Conservation (phyloP, 345 rosid genomes). For the Syzygium jambos region DNA sequence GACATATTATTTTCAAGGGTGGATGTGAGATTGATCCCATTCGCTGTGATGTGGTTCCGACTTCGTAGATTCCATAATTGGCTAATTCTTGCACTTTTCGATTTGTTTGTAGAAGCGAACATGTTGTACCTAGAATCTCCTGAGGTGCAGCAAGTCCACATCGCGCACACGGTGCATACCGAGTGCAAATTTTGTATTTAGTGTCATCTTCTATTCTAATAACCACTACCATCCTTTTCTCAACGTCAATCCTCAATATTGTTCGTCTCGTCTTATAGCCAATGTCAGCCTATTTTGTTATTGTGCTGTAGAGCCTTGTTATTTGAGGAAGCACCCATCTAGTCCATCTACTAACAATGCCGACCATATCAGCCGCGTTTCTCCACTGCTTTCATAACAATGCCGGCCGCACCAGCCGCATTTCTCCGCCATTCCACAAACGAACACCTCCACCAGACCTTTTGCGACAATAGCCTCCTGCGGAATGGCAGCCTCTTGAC, state of each 20-base stretch:
- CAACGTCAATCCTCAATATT: background rate
- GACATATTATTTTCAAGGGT: background rate
- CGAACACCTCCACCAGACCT: background rate
- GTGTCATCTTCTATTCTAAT: background rate
- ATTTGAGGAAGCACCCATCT: background rate
- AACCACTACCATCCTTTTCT: background rate
- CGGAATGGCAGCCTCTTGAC: background rate
- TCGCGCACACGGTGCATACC: background rate
- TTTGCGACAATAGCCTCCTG: background rate
- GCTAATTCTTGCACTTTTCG: background rate
- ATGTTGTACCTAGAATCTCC: constrained; percentile 33
- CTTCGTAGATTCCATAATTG: background rate
- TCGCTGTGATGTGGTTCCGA: too few species aligned
- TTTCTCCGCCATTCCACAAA: background rate
- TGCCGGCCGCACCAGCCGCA: background rate
- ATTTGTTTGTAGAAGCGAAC: constrained; percentile 26
- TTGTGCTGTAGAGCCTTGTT: background rate
- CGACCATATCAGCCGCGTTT: background rate
- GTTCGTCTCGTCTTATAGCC: background rate
- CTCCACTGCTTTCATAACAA: background rate
- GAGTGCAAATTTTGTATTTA: background rate
- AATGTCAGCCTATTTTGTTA: background rate
- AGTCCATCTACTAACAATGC: background rate
- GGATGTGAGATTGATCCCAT: background rate
- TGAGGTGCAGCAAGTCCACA: background rate